phyloP scores from a whole-genome alignment of 2,329 filamentous ascomycete genomes.

The Diaporthe sp. region DNA sequence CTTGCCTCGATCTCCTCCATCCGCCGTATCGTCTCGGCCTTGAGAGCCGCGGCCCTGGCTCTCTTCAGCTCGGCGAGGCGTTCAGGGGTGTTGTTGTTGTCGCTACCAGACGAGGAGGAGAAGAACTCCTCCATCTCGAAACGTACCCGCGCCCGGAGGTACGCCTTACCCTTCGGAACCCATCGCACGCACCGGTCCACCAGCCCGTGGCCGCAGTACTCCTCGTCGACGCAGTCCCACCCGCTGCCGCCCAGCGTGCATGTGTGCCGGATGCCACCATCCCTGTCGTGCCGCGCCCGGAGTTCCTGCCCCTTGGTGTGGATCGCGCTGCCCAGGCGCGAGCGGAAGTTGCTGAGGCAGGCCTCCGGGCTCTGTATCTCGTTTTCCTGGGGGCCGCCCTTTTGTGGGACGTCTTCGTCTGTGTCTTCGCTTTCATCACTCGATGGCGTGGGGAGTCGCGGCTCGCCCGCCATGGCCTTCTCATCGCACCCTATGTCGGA shows the following conservation, averaged over 20 bases:
- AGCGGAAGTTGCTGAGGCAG: background rate
- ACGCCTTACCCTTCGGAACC: background rate
- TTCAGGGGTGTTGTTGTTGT: background rate
- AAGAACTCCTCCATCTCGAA: slow-evolving; percentile 29
- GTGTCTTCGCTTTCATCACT: background rate
- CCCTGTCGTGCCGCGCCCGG: background rate
- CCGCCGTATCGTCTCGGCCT: background rate
- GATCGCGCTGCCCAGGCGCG: background rate
- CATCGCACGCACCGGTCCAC: slow-evolving; percentile 27
- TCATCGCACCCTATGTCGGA: background rate
- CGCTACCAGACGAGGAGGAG: background rate
- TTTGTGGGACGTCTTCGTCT: background rate
- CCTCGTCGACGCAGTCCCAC: slow-evolving; percentile 29
- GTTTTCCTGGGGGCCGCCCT: background rate
- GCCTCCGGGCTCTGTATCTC: background rate
- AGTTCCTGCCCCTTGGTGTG: background rate
- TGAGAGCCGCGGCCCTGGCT: background rate
- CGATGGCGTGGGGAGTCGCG: background rate
- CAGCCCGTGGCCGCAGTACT: slow-evolving; percentile 34
- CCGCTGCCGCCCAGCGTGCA: slow-evolving; percentile 3
- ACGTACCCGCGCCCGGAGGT: slow-evolving; percentile 1
- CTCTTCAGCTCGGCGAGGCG: slow-evolving; percentile 24
- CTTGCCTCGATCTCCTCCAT: background rate
- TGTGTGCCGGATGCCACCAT: slow-evolving; percentile 20
- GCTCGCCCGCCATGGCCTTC: background rate